A percentile compares a stretch with the other conserved stretches of the same genome.
Conservation (phyloP, 495 filamentous ascomycete genomes). For the Aspergillus leporis region DNA sequence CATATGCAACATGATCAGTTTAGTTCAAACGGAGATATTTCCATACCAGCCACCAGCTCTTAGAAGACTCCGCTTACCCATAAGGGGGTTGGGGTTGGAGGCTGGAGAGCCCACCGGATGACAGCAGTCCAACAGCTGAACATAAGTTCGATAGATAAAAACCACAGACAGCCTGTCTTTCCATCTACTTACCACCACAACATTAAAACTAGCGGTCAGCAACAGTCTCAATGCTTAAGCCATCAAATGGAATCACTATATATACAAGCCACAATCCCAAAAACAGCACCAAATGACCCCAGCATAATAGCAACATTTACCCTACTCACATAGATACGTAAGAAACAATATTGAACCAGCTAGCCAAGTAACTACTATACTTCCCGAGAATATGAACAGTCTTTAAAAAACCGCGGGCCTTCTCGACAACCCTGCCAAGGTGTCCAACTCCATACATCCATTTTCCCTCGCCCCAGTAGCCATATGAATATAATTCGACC, state of each 20-base stretch:
- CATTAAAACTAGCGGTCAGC: no score
- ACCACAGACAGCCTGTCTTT: neutral
- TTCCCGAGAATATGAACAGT: neutral
- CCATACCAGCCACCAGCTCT: neutral
- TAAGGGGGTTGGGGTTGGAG: neutral
- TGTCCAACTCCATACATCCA: constrained; percentile 6
- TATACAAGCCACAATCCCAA: no score
- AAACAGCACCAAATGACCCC: no score
- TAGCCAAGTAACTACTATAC: neutral
- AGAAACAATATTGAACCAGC: neutral
- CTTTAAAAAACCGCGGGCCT: neutral
- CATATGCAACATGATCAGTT: neutral
- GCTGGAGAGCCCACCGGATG: neutral
- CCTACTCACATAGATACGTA: neutral
- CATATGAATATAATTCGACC: constrained; percentile 5
- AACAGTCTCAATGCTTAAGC: no score
- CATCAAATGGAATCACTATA: no score
- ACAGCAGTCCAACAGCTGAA: neutral
- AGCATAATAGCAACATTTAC: no score
- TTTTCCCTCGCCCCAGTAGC: neutral
- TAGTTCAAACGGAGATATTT: neutral
- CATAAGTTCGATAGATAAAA: neutral
- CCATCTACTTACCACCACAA: no score
- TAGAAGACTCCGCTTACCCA: neutral
- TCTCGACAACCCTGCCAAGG: neutral